phyloP scores from a whole-genome alignment of 345 rosid species.

The Ailanthus altissimus region DNA sequence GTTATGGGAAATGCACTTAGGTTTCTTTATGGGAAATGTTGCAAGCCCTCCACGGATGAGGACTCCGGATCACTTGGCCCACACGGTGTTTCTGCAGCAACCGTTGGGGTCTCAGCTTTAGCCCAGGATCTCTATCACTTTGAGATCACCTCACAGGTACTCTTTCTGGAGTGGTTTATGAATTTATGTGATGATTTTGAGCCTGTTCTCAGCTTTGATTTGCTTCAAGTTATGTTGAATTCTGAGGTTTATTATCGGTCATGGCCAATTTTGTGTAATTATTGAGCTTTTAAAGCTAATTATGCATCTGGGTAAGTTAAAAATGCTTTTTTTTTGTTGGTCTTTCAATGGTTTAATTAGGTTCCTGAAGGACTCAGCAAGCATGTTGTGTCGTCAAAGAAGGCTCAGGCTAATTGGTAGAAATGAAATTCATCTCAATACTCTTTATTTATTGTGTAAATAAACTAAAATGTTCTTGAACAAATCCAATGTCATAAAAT shows the following conservation, averaged over 20 bases:
- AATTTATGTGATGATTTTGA: background rate
- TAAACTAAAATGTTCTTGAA: background rate
- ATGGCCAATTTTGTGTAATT: background rate
- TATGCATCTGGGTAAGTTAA: background rate
- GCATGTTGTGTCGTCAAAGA: slow-evolving; percentile 73
- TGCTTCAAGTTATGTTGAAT: background rate
- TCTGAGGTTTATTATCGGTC: background rate
- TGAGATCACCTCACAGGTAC: slow-evolving; percentile 78
- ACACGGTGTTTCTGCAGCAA: slow-evolving; percentile 54
- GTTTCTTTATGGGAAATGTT: slow-evolving; percentile 46
- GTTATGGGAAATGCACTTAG: slow-evolving; percentile 63
- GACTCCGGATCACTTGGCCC: slow-evolving; percentile 41
- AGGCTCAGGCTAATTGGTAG: slow-evolving; percentile 93
- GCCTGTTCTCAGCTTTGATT: background rate
- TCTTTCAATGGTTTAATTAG: slow-evolving; percentile 32
- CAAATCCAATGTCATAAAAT: background rate
- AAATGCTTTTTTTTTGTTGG: background rate
- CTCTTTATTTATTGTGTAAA: no score
- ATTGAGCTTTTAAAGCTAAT: background rate
- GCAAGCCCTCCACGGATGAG: slow-evolving; percentile 43
- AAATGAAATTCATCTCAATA: background rate
- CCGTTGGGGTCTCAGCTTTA: slow-evolving; percentile 76
- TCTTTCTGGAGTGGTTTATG: background rate
- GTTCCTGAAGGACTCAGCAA: slow-evolving; percentile 72
- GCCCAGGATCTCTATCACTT: slow-evolving; percentile 72